Evolutionary conservation across 306 rosid species (phyloP).

Genomic region (Lathyrus oleraceus): DNA sequence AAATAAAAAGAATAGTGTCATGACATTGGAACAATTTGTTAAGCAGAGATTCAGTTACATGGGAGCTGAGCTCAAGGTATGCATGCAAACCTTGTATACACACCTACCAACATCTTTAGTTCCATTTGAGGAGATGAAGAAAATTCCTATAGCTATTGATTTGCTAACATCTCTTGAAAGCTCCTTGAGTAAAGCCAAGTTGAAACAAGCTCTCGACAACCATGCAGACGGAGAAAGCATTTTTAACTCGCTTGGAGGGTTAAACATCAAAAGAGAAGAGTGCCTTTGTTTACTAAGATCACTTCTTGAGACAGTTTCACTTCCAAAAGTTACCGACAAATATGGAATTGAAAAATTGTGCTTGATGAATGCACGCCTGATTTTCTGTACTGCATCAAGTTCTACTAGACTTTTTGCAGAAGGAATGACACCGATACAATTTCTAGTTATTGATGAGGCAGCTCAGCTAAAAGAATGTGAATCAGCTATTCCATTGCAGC

Average conservation of each 20-base stretch:
- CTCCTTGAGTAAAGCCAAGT: constrained; percentile 9
- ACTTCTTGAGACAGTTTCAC: constrained; percentile 17
- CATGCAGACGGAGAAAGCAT: background rate
- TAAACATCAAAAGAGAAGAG: constrained; percentile 8
- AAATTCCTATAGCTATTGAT: constrained; percentile 28
- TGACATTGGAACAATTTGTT: constrained; percentile 42
- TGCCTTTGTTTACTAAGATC: constrained; percentile 24
- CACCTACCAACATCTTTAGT: constrained; percentile 62
- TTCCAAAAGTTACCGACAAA: constrained; percentile 10
- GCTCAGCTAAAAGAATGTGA: constrained; percentile 69
- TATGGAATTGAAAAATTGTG: constrained; percentile 8
- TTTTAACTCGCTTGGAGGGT: background rate
- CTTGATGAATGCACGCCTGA: constrained; percentile 40
- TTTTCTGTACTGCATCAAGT: constrained; percentile 51
- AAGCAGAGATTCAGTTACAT: constrained; percentile 26
- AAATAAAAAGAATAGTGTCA: background rate
- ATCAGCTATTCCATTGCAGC: constrained; percentile 57
- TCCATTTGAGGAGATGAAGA: constrained; percentile 31
- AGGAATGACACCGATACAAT: constrained; percentile 7
- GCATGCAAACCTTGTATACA: constrained; percentile 39
- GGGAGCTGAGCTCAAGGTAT: constrained; percentile 17
- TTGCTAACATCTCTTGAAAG: constrained; percentile 33
- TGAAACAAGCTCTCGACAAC: background rate
- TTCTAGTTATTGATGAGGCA: constrained; percentile 62
- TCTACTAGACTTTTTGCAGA: constrained; percentile 38